Base-by-base conservation (phyloP, 306 rosid species). In the Mucuna pruriens region DNA sequence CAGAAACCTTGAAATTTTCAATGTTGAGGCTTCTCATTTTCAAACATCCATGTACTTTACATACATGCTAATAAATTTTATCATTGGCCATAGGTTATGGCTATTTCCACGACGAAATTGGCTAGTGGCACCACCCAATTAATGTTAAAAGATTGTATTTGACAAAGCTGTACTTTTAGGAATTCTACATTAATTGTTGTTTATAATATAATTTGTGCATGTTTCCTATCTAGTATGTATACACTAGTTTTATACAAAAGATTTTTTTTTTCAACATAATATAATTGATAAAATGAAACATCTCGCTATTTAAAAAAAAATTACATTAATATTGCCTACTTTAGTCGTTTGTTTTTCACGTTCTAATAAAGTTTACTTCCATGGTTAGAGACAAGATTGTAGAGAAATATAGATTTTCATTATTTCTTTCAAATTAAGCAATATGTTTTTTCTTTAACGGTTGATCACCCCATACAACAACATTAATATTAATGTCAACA, bases 381-480 rank as follows among this genome's bases (percentile, higher is more conserved):
- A 49, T 75, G 15, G n/a, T 16, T 65, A 51, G 42, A 7, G 49
- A 67, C 25, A 55, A 26, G 2, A 68, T 17, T 67, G 16, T 26
- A 39, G 34, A 78, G 46, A 55, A 67, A 52, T 55, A 54, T 39
- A 40, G 55, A 55, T 36, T 48, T 49, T 15, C 34, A 49, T n/a
- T 46, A 34, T 16, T 22, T 46, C 12, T 72, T 48, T 64, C 75
- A 38, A 51, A 49, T 62, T 34, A 73, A 73, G 48, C 58, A 60
- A 22, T 39, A 49, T 25, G 22, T 10, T 73, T 62, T 80, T 52
- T 26, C n/a, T 11, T 51, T 62, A 26, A 17, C 17, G n/a, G 58
- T 17, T 73, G 74, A 48, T 80, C 78, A 80, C 55, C 40, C 33
- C 78, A 71, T 63, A 23, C 16, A 61, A 48, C 33, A 61, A 16